Evolutionary conservation across 495 filamentous ascomycete genomes (phyloP).

Genomic region (Lophiostoma macrostomum): DNA sequence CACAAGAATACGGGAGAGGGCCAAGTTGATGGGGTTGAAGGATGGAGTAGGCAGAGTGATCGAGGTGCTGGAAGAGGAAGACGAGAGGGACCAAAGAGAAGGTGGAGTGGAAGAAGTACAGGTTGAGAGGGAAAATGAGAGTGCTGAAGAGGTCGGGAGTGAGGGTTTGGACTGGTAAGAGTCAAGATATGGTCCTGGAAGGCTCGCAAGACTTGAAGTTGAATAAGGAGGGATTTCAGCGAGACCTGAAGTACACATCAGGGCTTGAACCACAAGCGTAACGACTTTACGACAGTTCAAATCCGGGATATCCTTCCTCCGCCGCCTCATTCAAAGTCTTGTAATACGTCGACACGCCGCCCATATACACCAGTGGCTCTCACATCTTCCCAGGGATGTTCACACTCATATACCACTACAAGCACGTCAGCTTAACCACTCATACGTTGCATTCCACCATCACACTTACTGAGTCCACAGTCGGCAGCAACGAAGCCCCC

Average conservation of each 20-base stretch:
- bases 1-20: slow-evolving; percentile 67
- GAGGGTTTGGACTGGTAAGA: slow-evolving; percentile 17
- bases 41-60: slow-evolving; percentile 35
- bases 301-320: neutral
- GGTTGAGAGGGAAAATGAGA: neutral
- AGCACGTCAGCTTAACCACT: neutral
- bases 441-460: neutral
- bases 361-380: slow-evolving; percentile 27
- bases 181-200: too few species aligned
- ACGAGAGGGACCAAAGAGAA: slow-evolving; percentile 7
- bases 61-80: slow-evolving; percentile 37
- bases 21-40: slow-evolving; percentile 58
- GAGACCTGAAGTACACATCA: too few species aligned
- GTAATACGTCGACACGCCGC: slow-evolving; percentile 24
- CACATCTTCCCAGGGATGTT: slow-evolving; percentile 32
- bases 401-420: slow-evolving; percentile 19
- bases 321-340: neutral
- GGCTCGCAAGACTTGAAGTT: too few species aligned
- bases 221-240: too few species aligned
- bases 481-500: slow-evolving; percentile 10
- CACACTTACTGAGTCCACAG: slow-evolving; percentile 10
- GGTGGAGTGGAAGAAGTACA: neutral
- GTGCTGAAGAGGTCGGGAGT: neutral
- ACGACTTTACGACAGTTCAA: neutral
- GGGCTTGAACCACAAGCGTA: too few species aligned